phyloP scores from a whole-genome alignment of 805 yeast genomes.

The Saturnispora kantuleensis region DNA sequence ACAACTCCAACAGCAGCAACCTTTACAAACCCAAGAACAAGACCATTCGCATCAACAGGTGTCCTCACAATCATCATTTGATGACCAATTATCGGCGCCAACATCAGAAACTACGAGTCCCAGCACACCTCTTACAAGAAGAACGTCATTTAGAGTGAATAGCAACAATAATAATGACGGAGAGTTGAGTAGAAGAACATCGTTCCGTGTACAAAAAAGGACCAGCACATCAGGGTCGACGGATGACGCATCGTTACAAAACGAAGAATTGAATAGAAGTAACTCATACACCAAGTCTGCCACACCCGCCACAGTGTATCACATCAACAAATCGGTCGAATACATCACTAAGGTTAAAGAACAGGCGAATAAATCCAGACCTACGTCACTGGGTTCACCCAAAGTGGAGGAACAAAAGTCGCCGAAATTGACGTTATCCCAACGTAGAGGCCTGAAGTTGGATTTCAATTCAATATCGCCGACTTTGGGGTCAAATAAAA shows the following conservation, averaged over 20 bases:
- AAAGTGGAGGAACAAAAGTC: neutral
- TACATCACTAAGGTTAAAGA: constrained; percentile 5
- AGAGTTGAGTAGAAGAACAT: neutral
- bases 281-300: constrained; percentile 4
- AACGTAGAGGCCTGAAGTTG: constrained; percentile 46
- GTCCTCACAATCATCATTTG: neutral
- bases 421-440: constrained; percentile 38
- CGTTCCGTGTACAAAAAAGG: neutral
- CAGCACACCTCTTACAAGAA: constrained; percentile 9
- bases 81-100: constrained; percentile 12
- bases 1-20: constrained; percentile 18
- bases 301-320: neutral
- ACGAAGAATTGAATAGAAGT: constrained; percentile 1
- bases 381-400: neutral
- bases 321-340: constrained; percentile 6
- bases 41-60: constrained; percentile 10
- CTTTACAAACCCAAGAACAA: neutral
- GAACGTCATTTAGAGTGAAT: constrained; percentile 15
- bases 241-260: neutral
- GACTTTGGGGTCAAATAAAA: neutral
- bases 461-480: constrained; percentile 24
- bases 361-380: constrained; percentile 2
- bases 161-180: neutral
- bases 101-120: constrained; percentile 17
- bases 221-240: neutral